Base-by-base conservation (phyloP, 768 basidiomycete species). In the Rhizopogon vesiculosus region DNA sequence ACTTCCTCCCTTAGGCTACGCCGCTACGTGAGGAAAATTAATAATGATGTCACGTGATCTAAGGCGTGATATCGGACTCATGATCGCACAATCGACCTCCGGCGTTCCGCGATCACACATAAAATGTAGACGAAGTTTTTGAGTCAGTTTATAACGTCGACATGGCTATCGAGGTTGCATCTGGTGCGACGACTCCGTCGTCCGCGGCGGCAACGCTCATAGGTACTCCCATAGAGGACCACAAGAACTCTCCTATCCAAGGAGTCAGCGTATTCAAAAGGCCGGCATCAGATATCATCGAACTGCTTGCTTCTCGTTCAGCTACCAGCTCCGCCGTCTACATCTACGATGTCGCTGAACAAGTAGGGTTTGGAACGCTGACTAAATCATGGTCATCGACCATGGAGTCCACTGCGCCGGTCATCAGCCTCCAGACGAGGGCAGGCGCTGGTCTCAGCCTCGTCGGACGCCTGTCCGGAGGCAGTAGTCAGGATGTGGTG, bases 361-460 rank as follows among this genome's bases (percentile, higher is more conserved):
- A 92, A 64, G 79, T 79, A n/a, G 91, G 91, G 35, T 89, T 93
- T 64, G 91, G 91, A 18, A 76, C 79, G 0, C 72, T 85, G 56
- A 86, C 89, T 33, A 87, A 84, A 64, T 76, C 80, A 49, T 89
- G 86, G 86, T 71, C 80, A 3, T 68, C 76, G 16, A 64, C 76
- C 3, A 66, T 65, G 39, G 59, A 68, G 35, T 66, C 71, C 16
- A 73, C 80, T 1, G 79, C 84, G 0, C 74, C 81, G 16, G 82
- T 89, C 5, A 77, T 89, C 42, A 74, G 82, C 51, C 75, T 92
- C 59, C 92, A 96, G 74, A 92, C 90, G 22, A 78, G 93, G 56
- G 79, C 86, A 5, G 93, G 93, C 45, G 92, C 93, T 16, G 93
- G 93, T 8, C 70, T 93, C 56, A 80, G 81, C 63, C 76, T 95